phyloP scores from a whole-genome alignment of 306 rosid species.

The Psophocarpus tetragonolobus region DNA sequence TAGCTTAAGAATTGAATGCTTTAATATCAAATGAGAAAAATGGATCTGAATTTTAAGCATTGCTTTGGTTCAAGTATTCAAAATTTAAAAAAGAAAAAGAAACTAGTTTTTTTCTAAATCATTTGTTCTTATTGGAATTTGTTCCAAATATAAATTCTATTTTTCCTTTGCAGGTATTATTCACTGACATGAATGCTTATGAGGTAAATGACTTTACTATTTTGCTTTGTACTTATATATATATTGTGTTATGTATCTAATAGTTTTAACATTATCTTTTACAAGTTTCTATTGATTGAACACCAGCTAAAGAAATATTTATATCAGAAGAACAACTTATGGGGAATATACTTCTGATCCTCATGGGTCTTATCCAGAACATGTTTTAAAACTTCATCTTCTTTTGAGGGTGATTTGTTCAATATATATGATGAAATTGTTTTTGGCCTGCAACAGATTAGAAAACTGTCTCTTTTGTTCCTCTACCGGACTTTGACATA shows the following conservation, averaged over 20 bases:
- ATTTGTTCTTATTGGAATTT: constrained; percentile 4
- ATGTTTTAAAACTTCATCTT: background rate
- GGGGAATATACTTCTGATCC: background rate
- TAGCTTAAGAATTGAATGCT: background rate
- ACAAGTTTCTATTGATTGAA: background rate
- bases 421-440: background rate
- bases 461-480: background rate
- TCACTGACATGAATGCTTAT: constrained; percentile 85
- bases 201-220: constrained; percentile 54
- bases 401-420: background rate
- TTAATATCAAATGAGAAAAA: background rate
- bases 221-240: background rate
- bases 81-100: background rate
- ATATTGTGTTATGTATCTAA: background rate
- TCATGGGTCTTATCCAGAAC: background rate
- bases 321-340: background rate
- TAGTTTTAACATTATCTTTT: background rate
- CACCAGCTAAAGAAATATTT: constrained; percentile 11
- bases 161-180: constrained; percentile 71
- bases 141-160: background rate
- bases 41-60: background rate
- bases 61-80: background rate
- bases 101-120: background rate
- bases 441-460: background rate
- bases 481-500: background rate